Evolutionary conservation across 2,329 filamentous ascomycete genomes (phyloP), one percentile per base, ranked within the genome.

Genomic region (Ophiocordyceps camponoti-saundersi): DNA sequence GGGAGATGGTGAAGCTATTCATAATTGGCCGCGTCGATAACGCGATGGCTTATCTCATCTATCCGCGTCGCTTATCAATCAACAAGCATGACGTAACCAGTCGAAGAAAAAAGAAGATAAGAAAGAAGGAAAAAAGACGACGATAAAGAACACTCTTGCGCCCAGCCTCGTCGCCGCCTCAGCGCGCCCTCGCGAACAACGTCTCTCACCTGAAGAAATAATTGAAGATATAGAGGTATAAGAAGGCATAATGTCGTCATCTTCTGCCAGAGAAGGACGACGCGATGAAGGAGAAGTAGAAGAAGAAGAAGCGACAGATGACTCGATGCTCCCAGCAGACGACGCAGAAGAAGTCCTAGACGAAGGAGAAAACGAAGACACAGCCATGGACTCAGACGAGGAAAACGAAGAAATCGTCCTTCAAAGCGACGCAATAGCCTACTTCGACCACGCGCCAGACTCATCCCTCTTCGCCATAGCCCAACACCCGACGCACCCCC

Each of bases 391-490:
- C 58, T 84, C 79, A 4, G 77, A 76, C 49, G 78, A 85, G 71
- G 36, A 12, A 6, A 18, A 21, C 6, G 74, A 80, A 55, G 86
- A 92, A 61, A 79, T 95, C 41, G 67, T 77, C 41, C 72, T 96
- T 7, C 79, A 92, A 52, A 98, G 96, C 71, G 90, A 98, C 71
- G 93, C 87, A 53, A 72, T 82, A 53, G 90, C 87, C 50, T 90
- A 94, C 70, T 95, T 96, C 59, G 92, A 96, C 69, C 65, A 68
- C 34, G 87, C 95, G 69, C 83, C 80, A 55, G 88, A 95, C 72
- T 29, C 26, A 10, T 89, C 83, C 50, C 84, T 98, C 58, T 98
- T 95, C 70, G 80, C 85, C 65, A 92, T 98, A 61, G 87, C 90
- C 18, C 87, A 95, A 61, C 92, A 98, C 62, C 92, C 92, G 4